A percentile compares a stretch with the other conserved stretches of the same genome.
phyloP scores from a whole-genome alignment of 2,329 filamentous ascomycete species.

The Phoma sp. region DNA sequence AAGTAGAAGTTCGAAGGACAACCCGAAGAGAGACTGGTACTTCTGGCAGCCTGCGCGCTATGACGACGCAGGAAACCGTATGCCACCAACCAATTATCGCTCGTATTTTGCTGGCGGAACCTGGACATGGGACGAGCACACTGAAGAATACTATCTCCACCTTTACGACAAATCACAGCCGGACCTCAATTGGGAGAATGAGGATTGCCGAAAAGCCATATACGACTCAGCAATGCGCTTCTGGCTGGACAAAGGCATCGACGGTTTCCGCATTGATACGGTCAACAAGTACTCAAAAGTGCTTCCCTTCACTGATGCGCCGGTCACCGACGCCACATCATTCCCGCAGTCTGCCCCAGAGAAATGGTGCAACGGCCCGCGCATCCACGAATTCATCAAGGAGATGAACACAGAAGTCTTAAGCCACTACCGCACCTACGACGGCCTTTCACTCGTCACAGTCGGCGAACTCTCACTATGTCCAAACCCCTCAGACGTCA shows the following conservation, averaged over 20 bases:
- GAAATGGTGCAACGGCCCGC: constrained; percentile 64
- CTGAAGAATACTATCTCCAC: constrained; percentile 56
- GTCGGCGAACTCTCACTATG: constrained; percentile 66
- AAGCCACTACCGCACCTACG: constrained; percentile 61
- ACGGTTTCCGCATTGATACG: constrained; percentile 59
- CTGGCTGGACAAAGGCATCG: constrained; percentile 57
- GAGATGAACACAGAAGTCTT: constrained; percentile 62
- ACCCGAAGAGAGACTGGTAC: constrained; percentile 74
- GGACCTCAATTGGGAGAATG: constrained; percentile 59
- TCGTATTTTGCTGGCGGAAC: constrained; percentile 51
- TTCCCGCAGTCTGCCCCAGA: constrained; percentile 58
- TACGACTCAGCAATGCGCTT: constrained; percentile 56
- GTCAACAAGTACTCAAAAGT: constrained; percentile 59
- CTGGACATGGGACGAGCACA: constrained; percentile 56
- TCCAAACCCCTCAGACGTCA: constrained; percentile 51
- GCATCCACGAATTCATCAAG: constrained; percentile 65
- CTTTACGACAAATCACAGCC: constrained; percentile 58
- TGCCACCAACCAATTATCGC: constrained; percentile 65
- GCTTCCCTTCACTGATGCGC: constrained; percentile 52
- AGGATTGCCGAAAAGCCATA: constrained; percentile 53
- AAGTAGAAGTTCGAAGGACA: constrained; percentile 67
- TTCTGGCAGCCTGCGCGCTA: constrained; percentile 68
- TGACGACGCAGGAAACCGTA: constrained; percentile 60
- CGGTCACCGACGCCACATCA: constrained; percentile 49
- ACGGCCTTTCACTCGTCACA: constrained; percentile 53